Evolutionary conservation across 73 alveolate species (phyloP).

Genomic region (Tetrahymena elliotti): DNA sequence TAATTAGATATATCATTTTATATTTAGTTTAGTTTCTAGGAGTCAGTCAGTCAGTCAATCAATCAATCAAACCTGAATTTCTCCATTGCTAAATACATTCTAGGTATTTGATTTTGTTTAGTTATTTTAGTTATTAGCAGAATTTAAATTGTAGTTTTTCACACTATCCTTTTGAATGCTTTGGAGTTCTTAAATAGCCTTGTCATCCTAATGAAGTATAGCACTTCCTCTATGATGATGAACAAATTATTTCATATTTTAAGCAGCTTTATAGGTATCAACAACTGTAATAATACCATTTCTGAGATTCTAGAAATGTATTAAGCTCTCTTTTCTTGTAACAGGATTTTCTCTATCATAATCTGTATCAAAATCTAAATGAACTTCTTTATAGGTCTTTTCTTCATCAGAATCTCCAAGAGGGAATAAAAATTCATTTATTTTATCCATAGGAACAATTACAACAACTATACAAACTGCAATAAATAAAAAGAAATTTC

Average conservation of each 20-base stretch:
- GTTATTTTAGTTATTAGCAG: background rate
- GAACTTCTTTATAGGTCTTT: constrained; percentile 4
- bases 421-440: constrained; percentile 23
- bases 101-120: background rate
- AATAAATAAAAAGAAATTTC: constrained; percentile 24
- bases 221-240: background rate
- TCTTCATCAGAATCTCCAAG: constrained; percentile 27
- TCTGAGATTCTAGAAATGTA: background rate
- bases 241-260: background rate
- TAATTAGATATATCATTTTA: background rate
- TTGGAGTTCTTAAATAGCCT: background rate
- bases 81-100: background rate
- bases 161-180: background rate
- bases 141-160: too few species aligned
- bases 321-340: constrained; percentile 11
- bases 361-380: constrained; percentile 26
- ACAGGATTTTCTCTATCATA: constrained; percentile 45
- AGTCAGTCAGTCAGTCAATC: background rate
- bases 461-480: background rate
- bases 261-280: background rate
- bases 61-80: background rate
- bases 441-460: constrained; percentile 35
- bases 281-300: background rate
- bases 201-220: background rate
- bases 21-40: background rate